Evolutionary conservation across 1,284 basidiomycete genomes (phyloP).

Genomic region (Xerocomus amazonicus): DNA sequence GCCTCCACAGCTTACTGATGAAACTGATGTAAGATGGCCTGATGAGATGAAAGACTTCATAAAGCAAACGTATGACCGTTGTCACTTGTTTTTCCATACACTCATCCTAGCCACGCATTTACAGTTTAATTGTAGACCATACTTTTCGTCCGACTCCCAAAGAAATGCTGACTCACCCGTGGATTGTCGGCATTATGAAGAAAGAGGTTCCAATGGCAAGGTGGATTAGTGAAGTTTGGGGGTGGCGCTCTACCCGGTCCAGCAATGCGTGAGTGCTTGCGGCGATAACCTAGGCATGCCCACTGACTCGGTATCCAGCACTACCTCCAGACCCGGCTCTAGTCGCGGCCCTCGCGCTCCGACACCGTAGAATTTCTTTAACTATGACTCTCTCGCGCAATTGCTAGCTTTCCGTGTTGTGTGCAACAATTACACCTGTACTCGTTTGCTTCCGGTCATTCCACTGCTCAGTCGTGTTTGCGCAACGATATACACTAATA

Average conservation of each 20-base stretch:
- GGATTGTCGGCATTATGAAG: slow-evolving; percentile 78
- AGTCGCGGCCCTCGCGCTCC: slow-evolving; percentile 32
- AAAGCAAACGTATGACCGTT: slow-evolving; percentile 68
- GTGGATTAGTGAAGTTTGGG: slow-evolving; percentile 91
- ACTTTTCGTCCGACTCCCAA: slow-evolving; percentile 77
- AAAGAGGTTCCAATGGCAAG: slow-evolving; percentile 84
- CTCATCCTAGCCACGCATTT: slow-evolving; percentile 1
- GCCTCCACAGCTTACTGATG: slow-evolving; percentile 79
- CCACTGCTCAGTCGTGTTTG: slow-evolving; percentile 13
- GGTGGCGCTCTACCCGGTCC: slow-evolving; percentile 53
- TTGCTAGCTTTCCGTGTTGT: slow-evolving; percentile 12
- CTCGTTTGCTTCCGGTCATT: slow-evolving; percentile 15
- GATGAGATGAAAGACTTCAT: slow-evolving; percentile 92
- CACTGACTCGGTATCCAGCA: slow-evolving; percentile 7
- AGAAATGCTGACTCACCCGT: slow-evolving; percentile 84
- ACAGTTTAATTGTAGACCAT: slow-evolving; percentile 56
- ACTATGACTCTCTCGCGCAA: not conserved
- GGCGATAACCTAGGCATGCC: not conserved
- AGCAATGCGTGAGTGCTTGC: slow-evolving; percentile 17
- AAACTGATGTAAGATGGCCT: slow-evolving; percentile 73
- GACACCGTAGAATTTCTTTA: slow-evolving; percentile 23
- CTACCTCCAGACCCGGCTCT: slow-evolving; percentile 40
- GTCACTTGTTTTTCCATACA: slow-evolving; percentile 6
- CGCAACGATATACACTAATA: slow-evolving; percentile 20
- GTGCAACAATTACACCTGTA: slow-evolving; percentile 23